Percentiles rank a stretch among this genome's conserved stretches.
These are phyloP conservation scores for Tolypocladium endophyticum DNA, from an alignment of 2,329 filamentous ascomycete genomes.

Conservation along the genomic window DNA sequence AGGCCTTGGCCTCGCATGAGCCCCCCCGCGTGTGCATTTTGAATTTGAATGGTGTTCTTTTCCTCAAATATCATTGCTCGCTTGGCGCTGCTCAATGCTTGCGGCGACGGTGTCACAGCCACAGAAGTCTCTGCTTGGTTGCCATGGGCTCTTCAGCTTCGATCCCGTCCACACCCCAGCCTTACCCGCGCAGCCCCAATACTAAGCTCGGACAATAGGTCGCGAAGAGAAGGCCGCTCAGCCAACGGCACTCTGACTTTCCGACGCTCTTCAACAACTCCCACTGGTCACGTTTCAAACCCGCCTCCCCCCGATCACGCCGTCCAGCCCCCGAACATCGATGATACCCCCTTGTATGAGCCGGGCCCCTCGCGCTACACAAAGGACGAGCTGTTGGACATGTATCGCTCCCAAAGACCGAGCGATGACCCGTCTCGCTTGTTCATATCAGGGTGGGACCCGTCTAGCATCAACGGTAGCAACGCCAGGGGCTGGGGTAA, in stretches of 20 bases:
- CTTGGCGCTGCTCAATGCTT: slow-evolving; percentile 1
- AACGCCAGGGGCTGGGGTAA: slow-evolving; percentile 64
- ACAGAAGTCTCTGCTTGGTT: neutral
- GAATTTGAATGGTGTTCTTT: neutral
- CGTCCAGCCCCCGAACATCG: slow-evolving; percentile 24
- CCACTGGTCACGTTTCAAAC: slow-evolving; percentile 31
- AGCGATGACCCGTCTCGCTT: slow-evolving; percentile 49
- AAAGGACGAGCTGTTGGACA: slow-evolving; percentile 66
- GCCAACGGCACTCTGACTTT: slow-evolving; percentile 55
- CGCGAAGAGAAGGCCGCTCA: slow-evolving; percentile 45
- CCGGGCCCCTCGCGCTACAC: slow-evolving; percentile 53
- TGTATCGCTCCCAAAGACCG: slow-evolving; percentile 48
- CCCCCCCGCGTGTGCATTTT: neutral
- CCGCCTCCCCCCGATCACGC: slow-evolving; percentile 23
- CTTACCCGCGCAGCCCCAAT: neutral
- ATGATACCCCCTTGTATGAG: slow-evolving; percentile 21
- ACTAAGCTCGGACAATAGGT: slow-evolving; percentile 27
- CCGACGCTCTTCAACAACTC: slow-evolving; percentile 51
- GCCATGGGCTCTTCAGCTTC: neutral
- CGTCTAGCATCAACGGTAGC: slow-evolving; percentile 57
- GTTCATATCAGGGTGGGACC: slow-evolving; percentile 71
- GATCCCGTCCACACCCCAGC: neutral
- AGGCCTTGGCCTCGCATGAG: neutral
- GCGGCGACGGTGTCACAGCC: neutral
- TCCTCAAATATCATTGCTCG: slow-evolving; percentile 2